A percentile compares a stretch with the other conserved stretches of the same genome.
phyloP scores from a whole-genome alignment of 1,284 basidiomycete genomes.

The Cutaneotrichosporon mucoides region DNA sequence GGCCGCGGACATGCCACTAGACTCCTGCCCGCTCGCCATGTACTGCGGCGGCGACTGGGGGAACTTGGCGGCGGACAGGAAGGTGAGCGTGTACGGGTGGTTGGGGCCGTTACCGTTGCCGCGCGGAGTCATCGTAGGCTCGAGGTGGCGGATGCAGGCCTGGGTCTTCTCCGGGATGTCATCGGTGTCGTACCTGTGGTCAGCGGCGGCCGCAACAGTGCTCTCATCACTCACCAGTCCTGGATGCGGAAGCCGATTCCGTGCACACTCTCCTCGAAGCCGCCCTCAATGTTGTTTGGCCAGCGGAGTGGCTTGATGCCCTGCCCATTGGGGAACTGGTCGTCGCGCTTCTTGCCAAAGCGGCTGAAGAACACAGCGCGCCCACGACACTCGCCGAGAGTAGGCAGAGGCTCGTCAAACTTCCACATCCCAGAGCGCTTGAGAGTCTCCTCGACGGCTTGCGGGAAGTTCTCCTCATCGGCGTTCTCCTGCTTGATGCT shows the following conservation, averaged over 20 bases:
- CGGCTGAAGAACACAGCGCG: conserved; percentile 76
- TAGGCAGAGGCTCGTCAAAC: conserved; percentile 70
- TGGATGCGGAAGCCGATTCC: conserved; percentile 64
- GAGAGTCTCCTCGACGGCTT: conserved; percentile 61
- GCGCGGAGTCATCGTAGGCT: conserved; percentile 14
- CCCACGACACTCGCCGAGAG: conserved; percentile 73
- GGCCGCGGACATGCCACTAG: conserved; percentile 8
- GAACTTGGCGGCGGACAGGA: conserved; percentile 69
- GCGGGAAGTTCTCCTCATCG: conserved; percentile 56
- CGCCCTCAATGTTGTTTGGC: conserved; percentile 68
- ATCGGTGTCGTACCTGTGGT: conserved; percentile 14
- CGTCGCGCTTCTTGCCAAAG: conserved; percentile 50
- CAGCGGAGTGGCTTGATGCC: conserved; percentile 76
- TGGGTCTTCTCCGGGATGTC: conserved; percentile 52
- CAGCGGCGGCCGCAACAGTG: not conserved
- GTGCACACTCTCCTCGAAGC: conserved; percentile 63
- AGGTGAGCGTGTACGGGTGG: conserved; percentile 60
- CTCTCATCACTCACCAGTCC: conserved; percentile 62
- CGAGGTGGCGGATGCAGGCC: conserved; percentile 43
- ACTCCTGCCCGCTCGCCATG: conserved; percentile 53
- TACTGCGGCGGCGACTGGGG: conserved; percentile 63
- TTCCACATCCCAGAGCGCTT: conserved; percentile 70
- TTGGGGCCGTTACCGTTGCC: conserved; percentile 8
- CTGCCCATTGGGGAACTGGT: conserved; percentile 59
- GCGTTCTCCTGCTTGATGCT: conserved; percentile 77